Percentiles rank a stretch among this genome's conserved stretches.
phyloP scores from a whole-genome alignment of 2,329 filamentous ascomycete species.

The Incumbomyces delicatus region DNA sequence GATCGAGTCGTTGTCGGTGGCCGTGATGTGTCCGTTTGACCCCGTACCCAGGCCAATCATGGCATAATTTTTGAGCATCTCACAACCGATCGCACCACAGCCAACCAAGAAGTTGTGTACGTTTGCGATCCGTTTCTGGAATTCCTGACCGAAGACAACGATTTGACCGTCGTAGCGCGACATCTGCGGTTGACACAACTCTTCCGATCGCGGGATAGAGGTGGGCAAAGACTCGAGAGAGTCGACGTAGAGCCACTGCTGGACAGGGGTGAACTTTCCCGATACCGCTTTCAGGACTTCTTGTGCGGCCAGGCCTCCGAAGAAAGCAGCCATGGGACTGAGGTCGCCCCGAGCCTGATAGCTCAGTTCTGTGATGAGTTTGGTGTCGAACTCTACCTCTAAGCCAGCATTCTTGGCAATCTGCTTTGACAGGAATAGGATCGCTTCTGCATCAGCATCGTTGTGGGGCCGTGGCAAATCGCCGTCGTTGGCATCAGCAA shows the following conservation, averaged over 20 bases:
- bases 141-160: conserved; percentile 87
- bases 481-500: conserved; percentile 60
- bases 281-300: conserved; percentile 95
- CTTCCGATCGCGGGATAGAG: conserved; percentile 64
- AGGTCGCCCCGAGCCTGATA: conserved; percentile 90
- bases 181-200: conserved; percentile 74
- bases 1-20: conserved; percentile 97
- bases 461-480: conserved; percentile 75
- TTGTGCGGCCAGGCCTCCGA: conserved; percentile 85
- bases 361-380: conserved; percentile 82
- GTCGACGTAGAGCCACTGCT: conserved; percentile 96
- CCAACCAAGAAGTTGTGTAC: conserved; percentile 89
- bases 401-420: conserved; percentile 59
- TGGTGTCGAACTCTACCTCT: conserved; percentile 78
- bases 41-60: conserved; percentile 94
- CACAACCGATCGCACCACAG: conserved; percentile 92
- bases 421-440: conserved; percentile 64
- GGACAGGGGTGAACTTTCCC: conserved; percentile 92
- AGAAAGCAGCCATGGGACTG: conserved; percentile 86
- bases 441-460: conserved; percentile 68
- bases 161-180: conserved; percentile 95
- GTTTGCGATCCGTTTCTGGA: conserved; percentile 86
- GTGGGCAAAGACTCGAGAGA: conserved; percentile 89
- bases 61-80: conserved; percentile 99
- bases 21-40: conserved; percentile 75